Percentiles rank a stretch among this genome's conserved stretches.
These are phyloP conservation scores for Debaryomycetaceae sp. DNA, from an alignment of 1,139 yeast genomes.

Conservation along the genomic window DNA sequence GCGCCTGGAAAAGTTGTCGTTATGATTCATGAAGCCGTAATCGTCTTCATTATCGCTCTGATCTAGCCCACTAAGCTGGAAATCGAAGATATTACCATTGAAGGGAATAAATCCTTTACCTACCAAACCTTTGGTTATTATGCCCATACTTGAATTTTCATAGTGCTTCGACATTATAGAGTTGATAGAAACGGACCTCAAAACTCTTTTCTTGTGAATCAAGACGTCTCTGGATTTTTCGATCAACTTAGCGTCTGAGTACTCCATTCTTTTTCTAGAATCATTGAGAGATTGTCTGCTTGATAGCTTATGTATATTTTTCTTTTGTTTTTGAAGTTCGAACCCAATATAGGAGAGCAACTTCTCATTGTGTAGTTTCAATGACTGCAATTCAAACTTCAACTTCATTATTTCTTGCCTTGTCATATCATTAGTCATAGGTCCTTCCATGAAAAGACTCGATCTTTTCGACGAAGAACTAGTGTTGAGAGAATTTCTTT, in stretches of 20 bases:
- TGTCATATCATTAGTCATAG: constrained; percentile 36
- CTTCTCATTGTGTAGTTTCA: constrained; percentile 55
- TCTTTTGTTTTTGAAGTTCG: constrained; percentile 50
- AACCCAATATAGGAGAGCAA: constrained; percentile 56
- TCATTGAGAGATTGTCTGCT: constrained; percentile 30
- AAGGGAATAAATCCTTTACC: neutral
- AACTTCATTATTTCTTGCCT: constrained; percentile 51
- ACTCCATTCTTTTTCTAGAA: constrained; percentile 30
- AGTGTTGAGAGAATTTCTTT: constrained; percentile 19
- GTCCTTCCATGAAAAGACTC: constrained; percentile 29
- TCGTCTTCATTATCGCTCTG: constrained; percentile 24
- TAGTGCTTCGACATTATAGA: constrained; percentile 35
- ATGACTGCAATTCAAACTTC: constrained; percentile 52
- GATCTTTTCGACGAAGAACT: constrained; percentile 36
- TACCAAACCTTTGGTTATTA: constrained; percentile 19
- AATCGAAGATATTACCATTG: neutral
- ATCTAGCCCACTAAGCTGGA: neutral
- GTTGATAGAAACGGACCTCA: constrained; percentile 44
- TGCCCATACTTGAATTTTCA: constrained; percentile 10
- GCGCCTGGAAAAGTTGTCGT: constrained; percentile 26
- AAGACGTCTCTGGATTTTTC: constrained; percentile 40
- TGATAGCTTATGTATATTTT: constrained; percentile 40
- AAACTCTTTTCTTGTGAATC: constrained; percentile 43
- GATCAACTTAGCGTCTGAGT: constrained; percentile 54
- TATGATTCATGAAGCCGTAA: constrained; percentile 34